These are phyloP conservation scores for Magnaporthiopsis rhizophila DNA, from an alignment of 2,329 filamentous ascomycete genomes.

Conservation along the genomic window DNA sequence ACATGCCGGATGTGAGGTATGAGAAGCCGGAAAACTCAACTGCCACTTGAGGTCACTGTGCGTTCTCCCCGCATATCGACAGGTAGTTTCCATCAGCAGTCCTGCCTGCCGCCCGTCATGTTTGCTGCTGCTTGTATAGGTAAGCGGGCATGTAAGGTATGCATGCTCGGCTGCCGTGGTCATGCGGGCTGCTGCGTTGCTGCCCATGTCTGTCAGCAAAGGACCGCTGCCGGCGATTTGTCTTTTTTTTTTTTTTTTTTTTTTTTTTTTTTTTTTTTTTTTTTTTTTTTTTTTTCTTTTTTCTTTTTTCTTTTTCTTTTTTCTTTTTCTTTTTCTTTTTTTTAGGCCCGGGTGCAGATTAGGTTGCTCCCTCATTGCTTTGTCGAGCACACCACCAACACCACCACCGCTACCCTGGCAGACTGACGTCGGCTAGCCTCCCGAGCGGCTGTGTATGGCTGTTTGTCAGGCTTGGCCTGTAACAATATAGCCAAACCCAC, in stretches of 20 bases:
- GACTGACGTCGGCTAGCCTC: background rate
- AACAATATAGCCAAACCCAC: background rate
- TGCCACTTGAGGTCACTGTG: background rate
- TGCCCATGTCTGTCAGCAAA: background rate
- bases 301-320: no score
- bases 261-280: background rate
- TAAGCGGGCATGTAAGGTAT: background rate
- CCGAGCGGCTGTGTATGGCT: no score
- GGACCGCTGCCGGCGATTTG: background rate
- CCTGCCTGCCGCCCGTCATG: no score
- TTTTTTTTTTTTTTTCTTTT: no score
- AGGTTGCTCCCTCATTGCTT: background rate
- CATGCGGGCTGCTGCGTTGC: background rate
- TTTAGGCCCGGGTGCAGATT: no score
- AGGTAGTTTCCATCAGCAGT: background rate
- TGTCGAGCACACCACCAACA: background rate
- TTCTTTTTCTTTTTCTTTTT: background rate
- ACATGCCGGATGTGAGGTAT: background rate
- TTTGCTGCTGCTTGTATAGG: background rate
- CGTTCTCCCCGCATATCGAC: background rate
- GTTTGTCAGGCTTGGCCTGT: background rate
- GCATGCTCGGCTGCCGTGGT: background rate
- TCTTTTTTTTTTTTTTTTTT: background rate
- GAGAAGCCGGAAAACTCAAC: no score
- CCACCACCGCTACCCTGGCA: background rate